These are phyloP conservation scores for Starmera caribaea DNA, from an alignment of 805 yeast species.

Conservation along the genomic window DNA sequence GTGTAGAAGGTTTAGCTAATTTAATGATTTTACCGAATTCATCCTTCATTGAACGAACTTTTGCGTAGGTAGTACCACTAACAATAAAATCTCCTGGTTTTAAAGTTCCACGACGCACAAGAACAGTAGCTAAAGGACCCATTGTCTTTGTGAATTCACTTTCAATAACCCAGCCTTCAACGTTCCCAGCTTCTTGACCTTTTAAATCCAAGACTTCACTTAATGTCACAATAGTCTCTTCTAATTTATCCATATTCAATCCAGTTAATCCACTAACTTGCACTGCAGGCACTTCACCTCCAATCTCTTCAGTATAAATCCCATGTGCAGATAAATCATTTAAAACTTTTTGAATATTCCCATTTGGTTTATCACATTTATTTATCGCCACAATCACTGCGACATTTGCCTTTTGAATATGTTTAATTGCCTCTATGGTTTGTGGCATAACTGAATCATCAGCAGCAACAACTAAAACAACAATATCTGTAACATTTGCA, in stretches of 20 bases:
- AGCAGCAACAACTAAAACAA: constrained; percentile 88
- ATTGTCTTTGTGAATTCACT: constrained; percentile 72
- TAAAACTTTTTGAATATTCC: constrained; percentile 65
- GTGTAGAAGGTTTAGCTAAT: constrained; percentile 75
- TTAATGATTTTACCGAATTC: constrained; percentile 58
- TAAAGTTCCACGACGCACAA: constrained; percentile 72
- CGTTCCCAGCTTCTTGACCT: constrained; percentile 41
- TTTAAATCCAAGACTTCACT: constrained; percentile 77
- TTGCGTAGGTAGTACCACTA: constrained; percentile 82
- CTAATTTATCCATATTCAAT: constrained; percentile 78
- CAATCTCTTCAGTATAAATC: constrained; percentile 83
- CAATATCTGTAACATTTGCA: constrained; percentile 87
- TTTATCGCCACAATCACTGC: constrained; percentile 87
- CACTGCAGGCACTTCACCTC: constrained; percentile 90
- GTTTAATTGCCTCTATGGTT: constrained; percentile 90
- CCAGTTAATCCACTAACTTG: constrained; percentile 87
- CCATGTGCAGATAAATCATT: constrained; percentile 70
- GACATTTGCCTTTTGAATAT: constrained; percentile 73
- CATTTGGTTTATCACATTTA: constrained; percentile 77
- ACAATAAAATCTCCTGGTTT: constrained; percentile 65
- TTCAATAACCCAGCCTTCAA: constrained; percentile 87
- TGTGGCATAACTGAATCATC: constrained; percentile 98
- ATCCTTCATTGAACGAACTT: constrained; percentile 68
- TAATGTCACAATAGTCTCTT: constrained; percentile 78
- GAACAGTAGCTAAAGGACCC: constrained; percentile 79